Evolutionary conservation across 192 early-diverging fungal genomes (phyloP), one percentile per base, ranked within the genome.

Genomic region (Coemansia brasiliensis): DNA sequence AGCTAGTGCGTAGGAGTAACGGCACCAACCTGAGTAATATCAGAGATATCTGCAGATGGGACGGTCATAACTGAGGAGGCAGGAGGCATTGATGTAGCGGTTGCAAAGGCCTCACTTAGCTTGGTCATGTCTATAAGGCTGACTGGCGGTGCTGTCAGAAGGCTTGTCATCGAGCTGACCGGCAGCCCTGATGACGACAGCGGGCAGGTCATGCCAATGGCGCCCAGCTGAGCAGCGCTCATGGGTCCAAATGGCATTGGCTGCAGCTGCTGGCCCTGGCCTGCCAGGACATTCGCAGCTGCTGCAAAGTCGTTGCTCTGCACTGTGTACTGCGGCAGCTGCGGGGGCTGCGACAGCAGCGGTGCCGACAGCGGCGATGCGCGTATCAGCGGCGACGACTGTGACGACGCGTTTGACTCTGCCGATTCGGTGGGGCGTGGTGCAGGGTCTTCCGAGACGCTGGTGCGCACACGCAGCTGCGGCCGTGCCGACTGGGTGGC

Each of bases 291-390:
- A 64, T 60, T 67, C 52, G 69, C 62, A 16, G 72, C 65, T 0
- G 52, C 61, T 7, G 46, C 24, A 26, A 49, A 49, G n/a, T n/a
- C 40, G 17, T 17, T 42, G 40, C 40, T 42, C 49, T 51, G 49
- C 27, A 25, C 26, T 8, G 18, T 50, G 48, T 63, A 54, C 16
- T 57, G 40, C n/a, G 68, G 68, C 17, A 78, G 55, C 57, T 60
- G 64, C 17, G 72, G 60, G 32, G 55, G 29, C 27, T 63, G 72
- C 27, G 60, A 55, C 16, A 69, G 52, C 24, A 68, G 52, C 4
- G 75, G 69, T 12, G 69, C 69, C 26, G 75, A 72, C 13, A 68
- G 61, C 52, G 75, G 75, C 44, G 75, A 79, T 17, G 45, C 41
- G 43, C 60, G 57, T 15, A 65, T 52, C 22, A 69, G 69, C 35